Evolutionary conservation across 441 rosid species (phyloP).

Genomic region (Populus tomentosa): DNA sequence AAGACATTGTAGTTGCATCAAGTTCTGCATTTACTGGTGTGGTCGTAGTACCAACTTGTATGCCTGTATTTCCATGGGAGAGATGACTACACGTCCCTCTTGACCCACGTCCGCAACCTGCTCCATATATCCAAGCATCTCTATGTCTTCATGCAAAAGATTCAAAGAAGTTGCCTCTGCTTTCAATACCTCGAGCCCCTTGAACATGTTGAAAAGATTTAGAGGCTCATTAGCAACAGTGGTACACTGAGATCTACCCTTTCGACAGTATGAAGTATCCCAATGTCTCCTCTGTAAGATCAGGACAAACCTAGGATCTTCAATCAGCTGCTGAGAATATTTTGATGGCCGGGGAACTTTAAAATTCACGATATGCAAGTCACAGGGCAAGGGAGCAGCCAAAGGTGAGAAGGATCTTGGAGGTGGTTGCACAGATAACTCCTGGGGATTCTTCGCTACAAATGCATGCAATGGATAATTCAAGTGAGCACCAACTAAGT

Average conservation of each 20-base stretch:
- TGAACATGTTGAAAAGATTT: constrained; percentile 65
- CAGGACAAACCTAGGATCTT: constrained; percentile 61
- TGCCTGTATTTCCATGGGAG: constrained; percentile 96
- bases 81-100: constrained; percentile 58
- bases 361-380: constrained; percentile 77
- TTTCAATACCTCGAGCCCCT: constrained; percentile 57
- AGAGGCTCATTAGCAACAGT: constrained; percentile 59
- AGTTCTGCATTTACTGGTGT: constrained; percentile 19
- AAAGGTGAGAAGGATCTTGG: constrained; percentile 66
- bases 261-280: constrained; percentile 73
- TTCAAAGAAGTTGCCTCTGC: constrained; percentile 76
- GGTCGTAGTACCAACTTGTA: constrained; percentile 81
- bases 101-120: constrained; percentile 45
- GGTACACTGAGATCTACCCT: constrained; percentile 57
- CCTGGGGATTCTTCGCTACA: constrained; percentile 70
- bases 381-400: constrained; percentile 75
- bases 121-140: constrained; percentile 69
- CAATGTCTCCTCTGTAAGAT: constrained; percentile 67
- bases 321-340: constrained; percentile 53
- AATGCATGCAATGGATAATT: constrained; percentile 87
- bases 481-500: constrained; percentile 60
- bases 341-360: constrained; percentile 79
- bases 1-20: neutral
- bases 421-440: constrained; percentile 50
- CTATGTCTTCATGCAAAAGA: constrained; percentile 79